Evolutionary conservation across 176 grass and related monocot genomes (phyloP), one percentile per base, ranked within the genome.

Genomic region (Avena atlantica): DNA sequence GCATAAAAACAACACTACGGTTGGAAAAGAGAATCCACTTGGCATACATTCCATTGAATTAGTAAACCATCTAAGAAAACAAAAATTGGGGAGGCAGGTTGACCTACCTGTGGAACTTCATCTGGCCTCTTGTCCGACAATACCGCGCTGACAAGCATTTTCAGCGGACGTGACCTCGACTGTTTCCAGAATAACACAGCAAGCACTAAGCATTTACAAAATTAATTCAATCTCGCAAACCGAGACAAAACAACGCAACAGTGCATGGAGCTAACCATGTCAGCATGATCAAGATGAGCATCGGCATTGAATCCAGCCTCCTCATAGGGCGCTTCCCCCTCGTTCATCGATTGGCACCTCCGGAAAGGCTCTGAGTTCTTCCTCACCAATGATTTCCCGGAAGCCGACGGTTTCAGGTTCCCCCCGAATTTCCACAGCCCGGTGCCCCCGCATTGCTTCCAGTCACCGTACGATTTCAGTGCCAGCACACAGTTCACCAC

Each of bases 391-490:
- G 90, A 87, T 83, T 98, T 98, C 52, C 93, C 84, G n/a, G 84
- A 84, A 29, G 55, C 84, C 13, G 86, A 89, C 7, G 86, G 93
- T 78, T 92, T 96, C 67, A 91, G 55, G 77, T 87, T 96, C 52
- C 94, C 97, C n/a, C 97, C 94, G 45, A 91, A 99, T 87, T 94
- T 99, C 90, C 92, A 99, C 53, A 91, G 89, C 63, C 97, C 97
- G 24, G 86, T 91, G 34, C 94, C 92, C 57, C 97, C 97, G 72
- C 86, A 91, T 94, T 96, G 92, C 70, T 99, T 99, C 97, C 97
- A 99, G 68, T 94, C 97, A 37, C 90, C 86, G 72, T 94, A 99
- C 51, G 94, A 96, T 61, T 93, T 96, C 80, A 99, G 86, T 75
- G 94, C 92, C 76, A 99, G 92, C 64, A 96, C 94, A 40, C 97